Evolutionary conservation across 1,139 yeast species (phyloP).

Genomic region (Geotrichum histeridarum): DNA sequence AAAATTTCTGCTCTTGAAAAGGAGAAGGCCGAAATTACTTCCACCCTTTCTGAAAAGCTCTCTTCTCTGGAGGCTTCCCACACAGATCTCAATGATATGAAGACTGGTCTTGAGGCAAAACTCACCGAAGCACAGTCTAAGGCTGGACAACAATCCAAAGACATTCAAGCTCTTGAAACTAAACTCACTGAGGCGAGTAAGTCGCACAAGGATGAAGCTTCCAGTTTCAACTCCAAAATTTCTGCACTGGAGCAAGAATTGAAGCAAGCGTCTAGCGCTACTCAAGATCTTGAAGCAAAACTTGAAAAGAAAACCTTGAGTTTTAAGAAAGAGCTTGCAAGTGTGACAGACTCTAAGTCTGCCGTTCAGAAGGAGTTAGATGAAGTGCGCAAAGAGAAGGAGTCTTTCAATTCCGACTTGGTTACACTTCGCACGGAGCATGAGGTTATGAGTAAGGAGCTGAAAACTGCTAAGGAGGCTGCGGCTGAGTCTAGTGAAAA

Average conservation of each 20-base stretch:
- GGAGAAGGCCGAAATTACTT: constrained; percentile 14
- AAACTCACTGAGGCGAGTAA: background rate
- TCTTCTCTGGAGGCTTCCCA: constrained; percentile 1
- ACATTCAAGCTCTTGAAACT: constrained; percentile 5
- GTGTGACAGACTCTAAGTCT: background rate
- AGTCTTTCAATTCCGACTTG: background rate
- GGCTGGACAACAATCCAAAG: constrained; percentile 7
- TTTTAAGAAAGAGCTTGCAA: background rate
- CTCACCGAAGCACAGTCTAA: constrained; percentile 17
- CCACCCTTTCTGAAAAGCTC: constrained; percentile 7
- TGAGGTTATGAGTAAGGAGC: constrained; percentile 2
- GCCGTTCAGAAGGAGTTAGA: constrained; percentile 2
- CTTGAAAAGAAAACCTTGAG: background rate
- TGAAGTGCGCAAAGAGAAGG: background rate
- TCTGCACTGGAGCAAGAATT: background rate
- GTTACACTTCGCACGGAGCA: background rate
- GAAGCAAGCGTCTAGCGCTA: background rate
- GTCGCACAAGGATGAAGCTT: constrained; percentile 2
- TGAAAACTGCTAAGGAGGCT: background rate
- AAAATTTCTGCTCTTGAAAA: constrained; percentile 20
- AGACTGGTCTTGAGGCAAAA: constrained; percentile 1
- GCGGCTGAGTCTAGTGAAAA: constrained; percentile 1
- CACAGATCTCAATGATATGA: constrained; percentile 3
- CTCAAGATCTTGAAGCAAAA: background rate
- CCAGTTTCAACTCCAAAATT: background rate